Evolutionary conservation across 192 early-diverging fungal species (phyloP), one percentile per base, ranked within the genome.

Genomic region (Anaeromyces robustus): DNA sequence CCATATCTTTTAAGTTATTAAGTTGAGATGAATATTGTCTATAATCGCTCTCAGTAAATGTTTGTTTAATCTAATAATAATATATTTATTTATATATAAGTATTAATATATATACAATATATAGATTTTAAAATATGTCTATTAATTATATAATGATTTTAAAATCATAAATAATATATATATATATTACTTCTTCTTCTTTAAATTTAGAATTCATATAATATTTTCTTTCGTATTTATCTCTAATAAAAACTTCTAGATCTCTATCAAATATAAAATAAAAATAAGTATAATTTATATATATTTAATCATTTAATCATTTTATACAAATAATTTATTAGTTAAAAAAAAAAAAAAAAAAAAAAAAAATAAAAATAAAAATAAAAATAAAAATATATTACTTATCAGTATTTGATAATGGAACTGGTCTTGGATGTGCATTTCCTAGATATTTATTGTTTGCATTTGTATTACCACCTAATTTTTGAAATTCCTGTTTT

Each of bases 181-280:
- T 12, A 39, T 39, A 14, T 39, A n/a, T 68, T 68, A 68, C 52
- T 68, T 68, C 52, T 22, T 68, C 52, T 82, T 82, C 30, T 82
- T 80, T 29, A 81, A 82, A n/a, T 84, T 84, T 28, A 83, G 82
- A 26, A 88, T 87, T 68, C 82, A 89, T 90, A 88, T 87, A 94
- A 78, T 84, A 83, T 37, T 88, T 91, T 79, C 84, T 90, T 82
- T 97, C 94, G 85, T 96, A 98, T 86, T 98, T 98, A 86, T 95
- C 89, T 31, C 95, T 92, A 79, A 98, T 95, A 80, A 92, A 96
- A 52, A 87, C 86, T 82, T 96, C 95, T 88, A 97, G 90, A 32
- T 94, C 94, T 29, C 92, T 92, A 85, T 22, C 31, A n/a, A 16
- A 32, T 28, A 17, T 7, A 77, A 30, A 34, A 30, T 39, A 16